Percentiles rank a stretch among this genome's conserved stretches.
phyloP scores from a whole-genome alignment of 495 filamentous ascomycete genomes.

The Copromyces sp. region DNA sequence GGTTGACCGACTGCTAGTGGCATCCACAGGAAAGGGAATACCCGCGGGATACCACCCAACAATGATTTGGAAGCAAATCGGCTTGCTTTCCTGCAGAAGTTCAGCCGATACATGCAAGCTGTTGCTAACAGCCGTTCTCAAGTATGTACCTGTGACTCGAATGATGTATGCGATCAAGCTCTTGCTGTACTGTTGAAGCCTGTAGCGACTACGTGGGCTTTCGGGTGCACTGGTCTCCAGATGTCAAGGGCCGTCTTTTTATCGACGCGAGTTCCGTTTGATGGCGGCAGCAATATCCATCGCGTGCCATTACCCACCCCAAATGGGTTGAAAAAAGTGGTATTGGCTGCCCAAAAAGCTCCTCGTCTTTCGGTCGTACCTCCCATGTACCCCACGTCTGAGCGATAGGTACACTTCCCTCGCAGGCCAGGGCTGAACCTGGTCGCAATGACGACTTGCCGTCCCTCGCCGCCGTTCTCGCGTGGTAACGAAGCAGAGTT shows the following conservation, averaged over 20 bases:
- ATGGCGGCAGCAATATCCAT: constrained; percentile 1
- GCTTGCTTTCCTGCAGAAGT: not conserved
- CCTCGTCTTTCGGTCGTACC: constrained; percentile 8
- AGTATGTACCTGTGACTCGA: not conserved
- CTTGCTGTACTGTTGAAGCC: not conserved
- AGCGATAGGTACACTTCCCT: constrained; percentile 15
- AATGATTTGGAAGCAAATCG: not conserved
- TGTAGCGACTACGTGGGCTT: not conserved
- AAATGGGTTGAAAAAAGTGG: not conserved
- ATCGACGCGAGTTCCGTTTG: not conserved
- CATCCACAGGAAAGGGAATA: not conserved
- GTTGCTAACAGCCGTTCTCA: not conserved
- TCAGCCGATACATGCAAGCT: not conserved
- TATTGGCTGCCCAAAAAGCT: not conserved
- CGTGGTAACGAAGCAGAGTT: constrained; percentile 8
- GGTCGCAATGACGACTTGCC: constrained; percentile 20
- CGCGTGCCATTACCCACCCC: constrained; percentile 1
- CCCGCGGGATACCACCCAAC: not conserved
- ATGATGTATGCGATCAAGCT: not conserved
- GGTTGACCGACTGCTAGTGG: not conserved
- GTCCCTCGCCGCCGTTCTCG: constrained; percentile 8
- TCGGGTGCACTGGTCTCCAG: not conserved
- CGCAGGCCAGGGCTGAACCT: constrained; percentile 7
- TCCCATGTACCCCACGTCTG: constrained; percentile 13
- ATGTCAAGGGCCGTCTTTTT: not conserved